phyloP scores from a whole-genome alignment of 2,329 filamentous ascomycete genomes.

The Ophiostoma australiae region DNA sequence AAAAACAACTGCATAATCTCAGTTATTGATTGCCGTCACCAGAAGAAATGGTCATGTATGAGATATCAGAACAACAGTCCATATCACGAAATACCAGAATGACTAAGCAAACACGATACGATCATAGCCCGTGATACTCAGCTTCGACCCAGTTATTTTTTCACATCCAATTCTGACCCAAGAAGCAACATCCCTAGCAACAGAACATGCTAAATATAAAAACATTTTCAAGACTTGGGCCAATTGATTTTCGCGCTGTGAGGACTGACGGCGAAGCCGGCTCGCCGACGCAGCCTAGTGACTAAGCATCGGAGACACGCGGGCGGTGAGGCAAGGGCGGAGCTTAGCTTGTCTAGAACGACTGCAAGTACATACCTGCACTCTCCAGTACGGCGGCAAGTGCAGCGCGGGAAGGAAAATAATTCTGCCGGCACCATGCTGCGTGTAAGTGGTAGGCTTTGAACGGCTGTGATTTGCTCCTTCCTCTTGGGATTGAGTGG shows the following conservation, averaged over 20 bases:
- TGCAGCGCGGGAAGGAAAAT: constrained; percentile 23
- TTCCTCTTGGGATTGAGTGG: background rate
- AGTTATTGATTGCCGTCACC: no score
- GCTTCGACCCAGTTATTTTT: background rate
- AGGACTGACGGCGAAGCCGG: background rate
- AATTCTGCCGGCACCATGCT: constrained; percentile 22
- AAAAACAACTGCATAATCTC: background rate
- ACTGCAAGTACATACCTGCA: background rate
- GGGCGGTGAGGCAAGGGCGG: constrained; percentile 7
- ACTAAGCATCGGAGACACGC: constrained; percentile 6
- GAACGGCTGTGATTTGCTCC: background rate
- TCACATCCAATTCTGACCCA: background rate
- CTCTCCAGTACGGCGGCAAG: background rate
- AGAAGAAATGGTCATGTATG: no score
- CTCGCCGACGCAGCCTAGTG: background rate
- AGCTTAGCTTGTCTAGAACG: background rate
- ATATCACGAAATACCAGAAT: background rate
- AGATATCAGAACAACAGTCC: no score
- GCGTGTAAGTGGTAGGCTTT: background rate
- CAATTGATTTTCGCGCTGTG: background rate
- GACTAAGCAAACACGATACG: background rate
- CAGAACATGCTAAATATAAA: background rate
- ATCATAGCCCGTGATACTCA: no score
- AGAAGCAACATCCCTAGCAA: background rate
- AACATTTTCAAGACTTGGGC: background rate